phyloP scores from a whole-genome alignment of 345 rosid genomes.

The Durio zibethinus region DNA sequence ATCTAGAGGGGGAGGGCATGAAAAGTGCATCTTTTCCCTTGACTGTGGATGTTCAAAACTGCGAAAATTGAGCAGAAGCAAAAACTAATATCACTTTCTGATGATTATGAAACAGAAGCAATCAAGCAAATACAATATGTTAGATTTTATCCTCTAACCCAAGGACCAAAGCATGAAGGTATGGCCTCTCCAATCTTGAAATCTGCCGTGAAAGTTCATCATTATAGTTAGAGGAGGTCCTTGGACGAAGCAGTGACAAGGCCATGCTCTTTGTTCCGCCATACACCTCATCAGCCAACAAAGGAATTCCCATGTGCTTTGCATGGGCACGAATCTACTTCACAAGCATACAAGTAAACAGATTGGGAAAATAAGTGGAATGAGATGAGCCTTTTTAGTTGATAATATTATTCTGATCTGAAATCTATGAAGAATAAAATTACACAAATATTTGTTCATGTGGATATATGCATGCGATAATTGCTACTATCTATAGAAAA shows the following conservation, averaged over 20 bases:
- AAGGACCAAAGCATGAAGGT: slow-evolving; percentile 83
- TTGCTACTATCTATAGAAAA: background rate
- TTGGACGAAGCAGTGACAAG: slow-evolving; percentile 62
- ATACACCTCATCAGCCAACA: slow-evolving; percentile 83
- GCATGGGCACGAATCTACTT: slow-evolving; percentile 93
- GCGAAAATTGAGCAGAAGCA: slow-evolving; percentile 12
- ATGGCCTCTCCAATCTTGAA: slow-evolving; percentile 78
- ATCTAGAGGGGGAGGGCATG: slow-evolving; percentile 81
- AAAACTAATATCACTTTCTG: background rate
- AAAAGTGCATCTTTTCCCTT: slow-evolving; percentile 47
- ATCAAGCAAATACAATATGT: background rate
- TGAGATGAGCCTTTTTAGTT: background rate
- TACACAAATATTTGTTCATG: background rate
- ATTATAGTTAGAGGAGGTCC: slow-evolving; percentile 39
- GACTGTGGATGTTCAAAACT: slow-evolving; percentile 82
- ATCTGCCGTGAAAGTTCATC: slow-evolving; percentile 42
- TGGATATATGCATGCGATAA: background rate
- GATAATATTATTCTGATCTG: background rate
- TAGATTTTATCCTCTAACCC: slow-evolving; percentile 51
- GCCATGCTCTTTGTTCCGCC: slow-evolving; percentile 84
- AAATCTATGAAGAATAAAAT: background rate
- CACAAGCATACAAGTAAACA: slow-evolving; percentile 10
- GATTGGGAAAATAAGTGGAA: background rate
- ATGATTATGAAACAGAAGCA: background rate
- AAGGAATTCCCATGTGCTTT: slow-evolving; percentile 70